These are phyloP conservation scores for Skeletonema potamos DNA, from an alignment of 108 stramenopile genomes.

Conservation along the genomic window DNA sequence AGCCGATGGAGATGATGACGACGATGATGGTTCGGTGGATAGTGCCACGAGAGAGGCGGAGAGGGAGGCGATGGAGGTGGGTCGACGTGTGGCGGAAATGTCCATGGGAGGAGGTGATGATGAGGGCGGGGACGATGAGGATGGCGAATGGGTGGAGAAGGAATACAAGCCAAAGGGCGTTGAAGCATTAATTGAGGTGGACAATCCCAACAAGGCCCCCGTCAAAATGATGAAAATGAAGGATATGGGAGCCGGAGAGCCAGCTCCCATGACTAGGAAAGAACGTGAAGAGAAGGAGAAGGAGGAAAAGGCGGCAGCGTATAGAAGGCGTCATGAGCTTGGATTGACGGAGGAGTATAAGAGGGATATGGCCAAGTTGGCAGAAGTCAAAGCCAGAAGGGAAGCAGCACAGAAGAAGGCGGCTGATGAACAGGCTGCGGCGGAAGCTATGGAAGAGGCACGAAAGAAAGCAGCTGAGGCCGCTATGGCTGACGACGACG, in stretches of 20 bases:
- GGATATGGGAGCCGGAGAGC: conserved; percentile 25
- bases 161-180: conserved; percentile 48
- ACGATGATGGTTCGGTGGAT: conserved; percentile 48
- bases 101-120: conserved; percentile 47
- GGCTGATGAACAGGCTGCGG: conserved; percentile 61
- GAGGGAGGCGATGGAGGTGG: conserved; percentile 51
- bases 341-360: conserved; percentile 87
- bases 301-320: conserved; percentile 56
- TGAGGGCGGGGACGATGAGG: conserved; percentile 33
- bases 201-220: conserved; percentile 49
- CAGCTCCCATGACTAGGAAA: conserved; percentile 43
- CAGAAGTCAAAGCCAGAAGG: conserved; percentile 72
- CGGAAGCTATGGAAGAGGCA: conserved; percentile 51
- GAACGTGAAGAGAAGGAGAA: conserved; percentile 59
- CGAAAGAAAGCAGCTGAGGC: conserved; percentile 39
- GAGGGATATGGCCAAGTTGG: conserved; percentile 84
- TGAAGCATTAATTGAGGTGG: conserved; percentile 49
- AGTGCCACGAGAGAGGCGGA: conserved; percentile 37
- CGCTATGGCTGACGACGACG: conserved; percentile 35
- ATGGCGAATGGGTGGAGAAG: conserved; percentile 45
- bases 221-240: conserved; percentile 42
- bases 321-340: conserved; percentile 52
- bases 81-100: conserved; percentile 46
- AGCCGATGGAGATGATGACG: conserved; percentile 54
- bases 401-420: conserved; percentile 62